A percentile compares a stretch with the other conserved stretches of the same genome.
These are phyloP conservation scores for Thielaviopsis ethacetica DNA, from an alignment of 2,329 filamentous ascomycete genomes.

Conservation along the genomic window DNA sequence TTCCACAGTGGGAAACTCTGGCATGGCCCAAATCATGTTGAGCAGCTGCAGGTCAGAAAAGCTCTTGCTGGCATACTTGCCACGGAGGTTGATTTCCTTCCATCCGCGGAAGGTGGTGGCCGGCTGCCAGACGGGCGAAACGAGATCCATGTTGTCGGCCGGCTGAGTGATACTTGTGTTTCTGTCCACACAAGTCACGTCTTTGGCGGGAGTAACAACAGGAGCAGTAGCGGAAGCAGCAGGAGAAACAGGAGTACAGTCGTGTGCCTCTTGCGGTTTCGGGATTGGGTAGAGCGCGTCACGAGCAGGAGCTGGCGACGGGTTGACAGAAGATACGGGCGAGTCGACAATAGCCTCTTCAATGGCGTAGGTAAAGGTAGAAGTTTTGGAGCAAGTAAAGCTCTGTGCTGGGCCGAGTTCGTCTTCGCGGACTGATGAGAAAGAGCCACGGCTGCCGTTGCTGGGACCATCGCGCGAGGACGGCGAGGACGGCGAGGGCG, in stretches of 20 bases:
- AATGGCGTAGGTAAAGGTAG: slow-evolving; percentile 34
- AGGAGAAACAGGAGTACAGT: neutral
- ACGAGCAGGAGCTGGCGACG: slow-evolving; percentile 26
- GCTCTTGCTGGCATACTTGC: slow-evolving; percentile 43
- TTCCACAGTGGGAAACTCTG: slow-evolving; percentile 9
- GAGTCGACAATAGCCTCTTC: slow-evolving; percentile 36
- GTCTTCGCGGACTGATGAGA: slow-evolving; percentile 46
- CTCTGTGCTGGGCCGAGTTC: slow-evolving; percentile 42
- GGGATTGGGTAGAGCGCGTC: slow-evolving; percentile 36
- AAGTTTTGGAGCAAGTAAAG: slow-evolving; percentile 47
- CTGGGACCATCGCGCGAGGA: slow-evolving; percentile 1
- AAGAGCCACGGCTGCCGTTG: slow-evolving; percentile 30
- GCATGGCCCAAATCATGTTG: slow-evolving; percentile 36
- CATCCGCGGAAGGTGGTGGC: slow-evolving; percentile 43
- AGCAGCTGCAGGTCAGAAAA: slow-evolving; percentile 41
- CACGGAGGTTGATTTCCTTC: slow-evolving; percentile 44
- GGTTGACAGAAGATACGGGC: slow-evolving; percentile 34
- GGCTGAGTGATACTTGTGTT: neutral
- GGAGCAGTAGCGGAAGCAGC: neutral
- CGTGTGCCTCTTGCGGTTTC: neutral
- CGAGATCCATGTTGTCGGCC: neutral
- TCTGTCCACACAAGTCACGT: neutral
- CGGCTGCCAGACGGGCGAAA: slow-evolving; percentile 33
- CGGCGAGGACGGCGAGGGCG: neutral
- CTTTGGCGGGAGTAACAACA: neutral